Evolutionary conservation across 2,329 filamentous ascomycete genomes (phyloP), one percentile per base, ranked within the genome.

Genomic region (Claviceps purpurea): DNA sequence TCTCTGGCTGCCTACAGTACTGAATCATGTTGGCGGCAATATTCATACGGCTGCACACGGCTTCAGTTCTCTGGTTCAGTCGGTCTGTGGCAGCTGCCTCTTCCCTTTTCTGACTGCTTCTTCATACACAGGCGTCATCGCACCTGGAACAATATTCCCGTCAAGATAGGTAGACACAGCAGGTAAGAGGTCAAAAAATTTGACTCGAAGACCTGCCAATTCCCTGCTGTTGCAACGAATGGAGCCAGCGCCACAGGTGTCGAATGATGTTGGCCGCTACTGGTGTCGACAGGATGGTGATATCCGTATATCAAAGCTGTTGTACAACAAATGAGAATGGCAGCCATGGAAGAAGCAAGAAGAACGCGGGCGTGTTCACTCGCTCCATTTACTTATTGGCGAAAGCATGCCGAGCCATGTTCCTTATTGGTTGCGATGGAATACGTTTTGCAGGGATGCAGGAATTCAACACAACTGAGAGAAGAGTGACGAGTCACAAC

Each of bases 371-470:
- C 3, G 18, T 45, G 24, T 34, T 20, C 43, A 45, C 24, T n/a
- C 8, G 20, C n/a, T 18, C 16, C 24, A 4, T 16, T 24, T 16
- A 44, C 20, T 24, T 16, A 26, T 26, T 26, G 22, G 14, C 22
- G n/a, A 26, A 14, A 30, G 41, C 3, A 11, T 44, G 26, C 8
- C 5, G 40, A 37, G 30, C 40, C 37, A 34, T 49, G 13, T 11
- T 40, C n/a, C 26, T 20, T 5, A 20, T 47, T 50, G 26, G 24
- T 37, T 18, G 22, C n/a, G 11, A 45, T 14, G 4, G 42, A 43
- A 30, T 20, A 52, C 41, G 51, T 47, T 50, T 42, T 53, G 20
- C 52, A 47, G 30, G 40, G 37, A 20, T 24, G 34, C 42, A 2
- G 8, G 42, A 44, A 43, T 24, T 50, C 48, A 50, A 53, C 48